Base-by-base conservation (phyloP, 1,139 yeast species). In the Saccharomycopsis crataegensis region DNA sequence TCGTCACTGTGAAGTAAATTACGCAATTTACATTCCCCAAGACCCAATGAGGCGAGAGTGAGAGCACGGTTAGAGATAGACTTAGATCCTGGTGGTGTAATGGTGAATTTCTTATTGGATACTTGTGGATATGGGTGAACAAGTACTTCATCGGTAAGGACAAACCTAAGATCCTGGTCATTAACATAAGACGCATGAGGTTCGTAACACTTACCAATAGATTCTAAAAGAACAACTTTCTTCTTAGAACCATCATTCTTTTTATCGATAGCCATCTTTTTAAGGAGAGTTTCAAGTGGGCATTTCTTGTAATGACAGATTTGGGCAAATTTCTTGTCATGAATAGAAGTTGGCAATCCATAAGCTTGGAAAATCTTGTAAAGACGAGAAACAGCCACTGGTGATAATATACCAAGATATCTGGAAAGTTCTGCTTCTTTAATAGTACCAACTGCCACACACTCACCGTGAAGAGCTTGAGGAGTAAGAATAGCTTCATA, bases 401-500 rank as follows among this genome's bases (percentile, higher is more conserved):
- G 94, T 1, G 95, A 80, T 61, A 93, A 74, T 52, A 89, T 79
- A 22, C 98, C 98, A 65, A 88, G 75, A 68, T 87, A 89, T 65
- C 99, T 81, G 31, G 97, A 79, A 59, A 93, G 76, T 70, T 93
- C 99, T 1, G 98, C 99, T 69, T 93, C 99, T 63, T 83, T 78
- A 45, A 94, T 83, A 82, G 91, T 87, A 59, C 99, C 99, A 59
- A 93, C 79, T 8, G 98, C 79, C 17, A 93, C 99, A 76, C 99
- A 93, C 70, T 93, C 99, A 58, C 99, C 99, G 63, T 93, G 99
- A 49, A 93, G 77, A 17, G 96, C 94, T 67, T 91, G 90, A 8
- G 99, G 99, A 4, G 98, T 90, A 60, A 93, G 76, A 40, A 94
- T 82, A 14, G 99, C 99, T 72, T 93, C 99, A 62, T 86, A 90